phyloP scores from a whole-genome alignment of 1,284 basidiomycete species.

The Melanopsichium pennsylvanicum region DNA sequence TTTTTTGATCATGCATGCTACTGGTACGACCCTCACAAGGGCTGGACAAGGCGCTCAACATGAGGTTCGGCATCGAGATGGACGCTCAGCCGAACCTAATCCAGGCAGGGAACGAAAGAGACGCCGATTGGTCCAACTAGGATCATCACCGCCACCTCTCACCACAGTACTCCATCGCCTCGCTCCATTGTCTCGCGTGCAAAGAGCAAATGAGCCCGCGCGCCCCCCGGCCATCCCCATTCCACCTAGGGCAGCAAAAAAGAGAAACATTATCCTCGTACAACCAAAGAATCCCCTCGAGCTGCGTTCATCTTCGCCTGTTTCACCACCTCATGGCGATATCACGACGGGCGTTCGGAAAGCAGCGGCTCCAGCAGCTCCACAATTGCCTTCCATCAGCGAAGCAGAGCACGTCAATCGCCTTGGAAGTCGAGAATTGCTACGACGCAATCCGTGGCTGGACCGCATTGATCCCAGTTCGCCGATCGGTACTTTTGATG shows the following conservation, averaged over 20 bases:
- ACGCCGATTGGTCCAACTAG: slow-evolving; percentile 15
- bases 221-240: neutral
- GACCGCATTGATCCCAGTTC: slow-evolving; percentile 14
- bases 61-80: neutral
- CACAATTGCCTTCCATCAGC: neutral
- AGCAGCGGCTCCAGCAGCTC: neutral
- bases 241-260: slow-evolving; percentile 7
- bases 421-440: neutral
- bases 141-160: slow-evolving; percentile 25
- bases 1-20: too few species aligned
- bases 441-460: slow-evolving; percentile 5
- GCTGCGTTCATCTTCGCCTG: slow-evolving; percentile 15
- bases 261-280: slow-evolving; percentile 6
- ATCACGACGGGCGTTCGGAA: too few species aligned
- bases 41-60: too few species aligned
- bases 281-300: slow-evolving; percentile 7
- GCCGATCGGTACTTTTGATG: slow-evolving; percentile 25
- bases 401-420: neutral
- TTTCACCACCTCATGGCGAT: neutral
- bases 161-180: slow-evolving; percentile 10
- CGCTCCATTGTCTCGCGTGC: neutral
- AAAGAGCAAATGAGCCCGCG: neutral
- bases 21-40: too few species aligned
- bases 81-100: neutral
- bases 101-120: slow-evolving; percentile 3